A percentile compares a stretch with the other conserved stretches of the same genome.
These are phyloP conservation scores for Gnetum montanum DNA, from an alignment of 75 land plant species.

Conservation along the genomic window DNA sequence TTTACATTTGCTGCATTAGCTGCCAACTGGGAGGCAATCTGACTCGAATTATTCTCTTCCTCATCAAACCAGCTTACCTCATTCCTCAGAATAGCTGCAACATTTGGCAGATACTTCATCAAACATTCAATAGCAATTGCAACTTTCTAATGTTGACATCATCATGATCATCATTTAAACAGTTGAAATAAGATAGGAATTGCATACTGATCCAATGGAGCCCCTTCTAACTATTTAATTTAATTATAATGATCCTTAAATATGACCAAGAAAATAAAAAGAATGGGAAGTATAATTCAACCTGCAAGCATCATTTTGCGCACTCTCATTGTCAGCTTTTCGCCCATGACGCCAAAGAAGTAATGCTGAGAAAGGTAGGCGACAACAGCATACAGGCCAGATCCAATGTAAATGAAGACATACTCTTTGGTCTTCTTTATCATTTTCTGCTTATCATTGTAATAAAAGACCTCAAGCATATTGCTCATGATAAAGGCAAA, in stretches of 20 bases:
- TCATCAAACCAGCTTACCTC: slow-evolving; percentile 93
- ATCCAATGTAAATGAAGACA: slow-evolving; percentile 70
- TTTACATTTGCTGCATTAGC: slow-evolving; percentile 82
- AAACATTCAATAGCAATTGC: too few relatives aligned
- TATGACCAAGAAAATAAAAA: too few relatives aligned
- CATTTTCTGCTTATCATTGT: slow-evolving; percentile 46
- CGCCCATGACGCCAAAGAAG: slow-evolving; percentile 90
- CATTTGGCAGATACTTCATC: too few relatives aligned
- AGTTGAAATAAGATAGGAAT: too few relatives aligned
- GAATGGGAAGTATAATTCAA: too few relatives aligned
- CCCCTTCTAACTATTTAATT: too few relatives aligned
- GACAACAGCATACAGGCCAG: slow-evolving; percentile 65
- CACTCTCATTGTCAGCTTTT: slow-evolving; percentile 83
- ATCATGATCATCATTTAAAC: too few relatives aligned
- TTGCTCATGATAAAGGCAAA: slow-evolving; percentile 81
- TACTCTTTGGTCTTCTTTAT: slow-evolving; percentile 57
- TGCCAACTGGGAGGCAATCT: slow-evolving; percentile 62
- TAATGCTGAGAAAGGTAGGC: slow-evolving; percentile 78
- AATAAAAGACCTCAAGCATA: slow-evolving; percentile 76
- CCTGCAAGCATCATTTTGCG: slow-evolving; percentile 91
- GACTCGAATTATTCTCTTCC: slow-evolving; percentile 77
- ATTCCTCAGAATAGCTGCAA: slow-evolving; percentile 67
- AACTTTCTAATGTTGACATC: too few relatives aligned
- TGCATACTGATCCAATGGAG: too few relatives aligned
- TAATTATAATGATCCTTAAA: too few relatives aligned